Base-by-base conservation (phyloP, 1,284 basidiomycete species). In the Ceratobasidium sp. region DNA sequence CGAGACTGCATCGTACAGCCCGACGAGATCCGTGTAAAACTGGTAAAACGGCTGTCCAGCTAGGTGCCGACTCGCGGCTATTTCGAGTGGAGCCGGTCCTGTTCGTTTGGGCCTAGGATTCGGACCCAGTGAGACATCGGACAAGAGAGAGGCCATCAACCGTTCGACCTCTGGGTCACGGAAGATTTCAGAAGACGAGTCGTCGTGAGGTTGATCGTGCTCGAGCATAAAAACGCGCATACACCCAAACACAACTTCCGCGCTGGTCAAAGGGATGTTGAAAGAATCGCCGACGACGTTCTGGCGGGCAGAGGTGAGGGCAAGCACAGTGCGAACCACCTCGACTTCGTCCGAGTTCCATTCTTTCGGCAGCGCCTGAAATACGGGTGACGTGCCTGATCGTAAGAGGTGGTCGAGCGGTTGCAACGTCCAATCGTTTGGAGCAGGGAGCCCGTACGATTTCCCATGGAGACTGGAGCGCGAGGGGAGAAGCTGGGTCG, bases 211-310 rank as follows among this genome's bases (percentile, higher is more conserved):
- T 68, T 82, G 77, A 62, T 78, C 77, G 78, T 96, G 91, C 77
- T 97, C 96, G 20, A 98, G 86, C 93, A 97, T 95, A 79, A 94
- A 96, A 13, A 98, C 88, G 75, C 93, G 94, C 91, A 96, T 94
- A 73, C 93, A 89, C 38, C 84, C 86, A 73, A 96, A 90, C 2
- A 89, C 79, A 1, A 83, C 80, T 73, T 91, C 86, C 43, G 85
- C 84, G 22, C 84, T 80, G 17, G 78, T 80, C 73, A 87, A 76
- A 3, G 79, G 77, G 68, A 85, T 81, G 86, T 77, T 0, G 79
- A 80, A 74, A 83, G 83, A 15, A 74, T 76, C n/a, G 72, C 72
- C 73, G 1, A 82, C 74, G 25, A 80, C 79, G 32, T 50, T 55
- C 69, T 77, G 75, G 6, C 75, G 65, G 58, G 84, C 75, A 35